Conservation (phyloP, 176 grass and related monocot genomes). For the Triticum urartu region DNA sequence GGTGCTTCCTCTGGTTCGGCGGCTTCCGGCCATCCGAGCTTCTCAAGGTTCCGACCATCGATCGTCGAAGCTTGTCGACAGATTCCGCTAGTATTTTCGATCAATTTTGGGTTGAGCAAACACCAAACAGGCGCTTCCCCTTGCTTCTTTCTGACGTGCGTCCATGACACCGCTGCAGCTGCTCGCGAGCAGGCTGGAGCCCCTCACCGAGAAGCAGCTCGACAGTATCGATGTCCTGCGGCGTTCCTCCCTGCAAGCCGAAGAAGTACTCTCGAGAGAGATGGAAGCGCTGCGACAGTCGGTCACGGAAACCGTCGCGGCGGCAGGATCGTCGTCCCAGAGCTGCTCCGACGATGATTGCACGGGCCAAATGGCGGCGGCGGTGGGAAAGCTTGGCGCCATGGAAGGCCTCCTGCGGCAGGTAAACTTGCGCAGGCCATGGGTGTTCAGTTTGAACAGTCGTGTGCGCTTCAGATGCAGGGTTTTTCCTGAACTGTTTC, state of each 20-base stretch:
- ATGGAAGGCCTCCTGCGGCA: conserved; percentile 44
- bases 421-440: conserved; percentile 19
- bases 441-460: not conserved
- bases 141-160: not conserved
- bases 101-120: no score
- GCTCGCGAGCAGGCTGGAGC: conserved; percentile 51
- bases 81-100: not conserved
- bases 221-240: conserved; percentile 30
- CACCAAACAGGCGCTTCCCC: not conserved
- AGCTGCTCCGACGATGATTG: not conserved
- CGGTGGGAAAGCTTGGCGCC: conserved; percentile 43
- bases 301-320: conserved; percentile 29
- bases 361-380: conserved; percentile 44
- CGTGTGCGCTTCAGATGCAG: not conserved
- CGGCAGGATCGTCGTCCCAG: conserved; percentile 19
- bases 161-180: conserved; percentile 12
- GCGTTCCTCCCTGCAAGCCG: conserved; percentile 44
- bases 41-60: conserved; percentile 35
- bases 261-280: conserved; percentile 34
- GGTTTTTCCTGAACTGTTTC: not conserved
- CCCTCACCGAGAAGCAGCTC: conserved; percentile 61
- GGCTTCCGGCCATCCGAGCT: conserved; percentile 56
- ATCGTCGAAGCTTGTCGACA: not conserved
- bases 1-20: conserved; percentile 62
- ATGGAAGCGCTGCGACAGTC: conserved; percentile 47